A percentile compares a stretch with the other conserved stretches of the same genome.
These are phyloP conservation scores for Populus hybrid DNA, from an alignment of 441 rosid species.

Conservation along the genomic window DNA sequence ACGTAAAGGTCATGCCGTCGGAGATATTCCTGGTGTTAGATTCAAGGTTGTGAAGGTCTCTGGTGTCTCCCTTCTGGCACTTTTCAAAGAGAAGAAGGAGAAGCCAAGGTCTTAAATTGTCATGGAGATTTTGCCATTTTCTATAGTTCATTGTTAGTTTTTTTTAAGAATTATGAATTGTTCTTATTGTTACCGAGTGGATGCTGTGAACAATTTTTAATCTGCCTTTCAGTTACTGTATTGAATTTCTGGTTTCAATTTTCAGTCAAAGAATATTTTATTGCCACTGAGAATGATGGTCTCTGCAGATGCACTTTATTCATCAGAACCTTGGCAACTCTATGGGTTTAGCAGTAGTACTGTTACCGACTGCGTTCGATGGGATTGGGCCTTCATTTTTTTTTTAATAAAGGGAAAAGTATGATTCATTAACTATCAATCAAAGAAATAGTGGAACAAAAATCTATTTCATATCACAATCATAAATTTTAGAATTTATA, in stretches of 20 bases:
- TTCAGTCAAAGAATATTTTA: background rate
- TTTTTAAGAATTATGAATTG: constrained; percentile 11
- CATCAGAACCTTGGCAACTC: background rate
- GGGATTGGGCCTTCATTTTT: no score
- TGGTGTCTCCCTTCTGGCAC: constrained; percentile 74
- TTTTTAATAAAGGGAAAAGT: no score
- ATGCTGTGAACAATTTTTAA: constrained; percentile 18
- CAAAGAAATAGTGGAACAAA: no score
- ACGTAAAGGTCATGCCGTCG: constrained; percentile 77
- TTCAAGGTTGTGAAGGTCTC: constrained; percentile 85
- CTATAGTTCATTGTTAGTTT: constrained; percentile 9
- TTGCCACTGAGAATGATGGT: background rate
- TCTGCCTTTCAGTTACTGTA: constrained; percentile 14
- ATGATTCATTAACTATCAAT: no score
- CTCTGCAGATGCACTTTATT: background rate
- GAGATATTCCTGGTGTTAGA: constrained; percentile 83
- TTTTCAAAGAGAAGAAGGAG: constrained; percentile 85
- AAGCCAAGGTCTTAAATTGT: constrained; percentile 67
- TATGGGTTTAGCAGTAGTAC: no score
- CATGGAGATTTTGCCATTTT: background rate
- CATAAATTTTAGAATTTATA: no score
- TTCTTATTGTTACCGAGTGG: constrained; percentile 18
- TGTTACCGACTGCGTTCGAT: no score
- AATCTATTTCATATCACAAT: no score
- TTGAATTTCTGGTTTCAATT: constrained; percentile 8